Conservation (phyloP, 768 basidiomycete species). For the Mycena vulgaris region DNA sequence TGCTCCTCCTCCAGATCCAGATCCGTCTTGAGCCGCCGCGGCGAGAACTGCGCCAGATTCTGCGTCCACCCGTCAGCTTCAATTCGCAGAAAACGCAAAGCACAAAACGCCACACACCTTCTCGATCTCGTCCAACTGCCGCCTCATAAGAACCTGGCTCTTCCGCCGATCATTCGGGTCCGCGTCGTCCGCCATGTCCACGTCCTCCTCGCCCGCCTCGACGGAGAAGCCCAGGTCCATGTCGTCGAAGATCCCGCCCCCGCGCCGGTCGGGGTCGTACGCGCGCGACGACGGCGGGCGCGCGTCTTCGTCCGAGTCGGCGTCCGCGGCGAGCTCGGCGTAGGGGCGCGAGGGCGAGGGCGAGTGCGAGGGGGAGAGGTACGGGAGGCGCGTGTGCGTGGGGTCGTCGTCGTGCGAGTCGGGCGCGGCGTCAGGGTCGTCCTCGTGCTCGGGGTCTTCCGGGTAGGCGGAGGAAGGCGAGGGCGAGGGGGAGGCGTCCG, state of each 20-base stretch:
- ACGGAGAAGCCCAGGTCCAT: constrained; percentile 66
- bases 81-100: too few species aligned
- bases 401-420: neutral
- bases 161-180: constrained; percentile 83
- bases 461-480: too few species aligned
- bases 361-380: constrained; percentile 19
- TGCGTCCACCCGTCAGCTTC: constrained; percentile 42
- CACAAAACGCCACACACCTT: too few species aligned
- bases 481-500: too few species aligned
- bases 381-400: constrained; percentile 22
- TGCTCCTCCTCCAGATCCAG: constrained; percentile 55
- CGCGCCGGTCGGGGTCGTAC: constrained; percentile 58
- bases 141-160: constrained; percentile 83
- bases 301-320: constrained; percentile 51
- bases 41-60: constrained; percentile 79
- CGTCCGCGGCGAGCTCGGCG: constrained; percentile 40
- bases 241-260: constrained; percentile 67
- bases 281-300: too few species aligned
- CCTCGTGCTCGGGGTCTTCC: too few species aligned
- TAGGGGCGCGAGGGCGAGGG: too few species aligned
- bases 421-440: neutral
- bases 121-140: constrained; percentile 86
- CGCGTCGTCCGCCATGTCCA: constrained; percentile 78
- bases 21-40: constrained; percentile 62
- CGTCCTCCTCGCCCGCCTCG: constrained; percentile 66